These are phyloP conservation scores for Teratosphaeria viscida DNA, from an alignment of 2,329 filamentous ascomycete genomes.

Conservation along the genomic window DNA sequence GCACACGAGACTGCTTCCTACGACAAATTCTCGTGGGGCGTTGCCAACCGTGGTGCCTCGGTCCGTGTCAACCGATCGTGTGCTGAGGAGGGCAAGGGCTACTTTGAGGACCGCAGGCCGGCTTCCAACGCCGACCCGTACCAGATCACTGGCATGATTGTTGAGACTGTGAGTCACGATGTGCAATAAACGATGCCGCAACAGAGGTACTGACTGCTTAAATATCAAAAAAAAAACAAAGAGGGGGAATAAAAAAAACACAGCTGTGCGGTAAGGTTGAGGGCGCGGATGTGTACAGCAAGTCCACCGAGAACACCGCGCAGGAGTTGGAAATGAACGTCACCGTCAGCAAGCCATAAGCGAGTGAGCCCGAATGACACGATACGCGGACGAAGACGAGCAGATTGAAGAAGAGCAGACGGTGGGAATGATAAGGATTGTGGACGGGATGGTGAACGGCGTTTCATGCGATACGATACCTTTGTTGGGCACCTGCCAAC, in stretches of 20 bases:
- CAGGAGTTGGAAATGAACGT: conserved; percentile 28
- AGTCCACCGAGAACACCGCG: conserved; percentile 24
- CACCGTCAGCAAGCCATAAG: conserved; percentile 22
- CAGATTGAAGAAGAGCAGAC: background rate
- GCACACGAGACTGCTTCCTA: conserved; percentile 89
- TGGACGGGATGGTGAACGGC: background rate
- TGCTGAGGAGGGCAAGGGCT: conserved; percentile 81
- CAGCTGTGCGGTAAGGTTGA: conserved; percentile 40
- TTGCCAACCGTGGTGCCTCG: conserved; percentile 90
- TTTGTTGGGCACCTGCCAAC: background rate
- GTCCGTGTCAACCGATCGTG: conserved; percentile 84
- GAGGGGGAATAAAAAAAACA: too few species aligned
- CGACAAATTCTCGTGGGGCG: conserved; percentile 85
- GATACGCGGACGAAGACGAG: background rate
- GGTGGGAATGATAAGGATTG: background rate
- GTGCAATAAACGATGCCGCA: background rate
- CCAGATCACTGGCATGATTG: conserved; percentile 71
- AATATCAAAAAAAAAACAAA: too few species aligned
- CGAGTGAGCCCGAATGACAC: background rate
- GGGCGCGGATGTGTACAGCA: conserved; percentile 36
- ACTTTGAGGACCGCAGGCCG: conserved; percentile 63
- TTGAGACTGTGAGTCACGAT: conserved; percentile 47
- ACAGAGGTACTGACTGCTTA: background rate
- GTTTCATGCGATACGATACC: background rate
- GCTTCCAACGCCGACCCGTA: conserved; percentile 84